Evolutionary conservation across 805 yeast genomes (phyloP).

Genomic region (Yamadazyma laniorum): DNA sequence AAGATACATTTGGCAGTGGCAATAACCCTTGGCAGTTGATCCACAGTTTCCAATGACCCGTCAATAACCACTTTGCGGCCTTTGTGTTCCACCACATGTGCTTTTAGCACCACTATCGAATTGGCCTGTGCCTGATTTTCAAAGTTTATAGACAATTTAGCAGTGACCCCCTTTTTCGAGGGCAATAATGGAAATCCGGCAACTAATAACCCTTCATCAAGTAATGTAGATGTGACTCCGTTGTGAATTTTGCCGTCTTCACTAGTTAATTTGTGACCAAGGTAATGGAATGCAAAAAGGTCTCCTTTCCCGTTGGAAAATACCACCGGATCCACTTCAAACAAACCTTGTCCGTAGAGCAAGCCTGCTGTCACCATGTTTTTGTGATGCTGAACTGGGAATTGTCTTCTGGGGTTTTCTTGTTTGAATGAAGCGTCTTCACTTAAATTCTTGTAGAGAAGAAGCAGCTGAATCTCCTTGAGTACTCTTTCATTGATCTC

Average conservation of each 20-base stretch:
- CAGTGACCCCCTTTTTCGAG: conserved; percentile 84
- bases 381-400: conserved; percentile 57
- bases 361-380: conserved; percentile 74
- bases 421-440: conserved; percentile 14
- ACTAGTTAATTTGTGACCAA: conserved; percentile 66
- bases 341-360: conserved; percentile 61
- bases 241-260: conserved; percentile 75
- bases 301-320: conserved; percentile 55
- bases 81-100: conserved; percentile 59
- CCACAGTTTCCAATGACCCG: conserved; percentile 59
- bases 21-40: conserved; percentile 30
- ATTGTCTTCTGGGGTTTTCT: conserved; percentile 17
- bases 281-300: conserved; percentile 62
- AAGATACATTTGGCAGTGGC: conserved; percentile 69
- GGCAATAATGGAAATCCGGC: conserved; percentile 87
- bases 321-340: conserved; percentile 75
- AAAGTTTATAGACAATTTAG: conserved; percentile 65
- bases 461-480: conserved; percentile 17
- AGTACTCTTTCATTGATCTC: conserved; percentile 22
- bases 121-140: conserved; percentile 60
- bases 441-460: conserved; percentile 19
- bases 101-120: conserved; percentile 62
- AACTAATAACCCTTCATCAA: conserved; percentile 82
- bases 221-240: conserved; percentile 72
- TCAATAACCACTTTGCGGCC: conserved; percentile 82